Conservation (phyloP, 805 yeast genomes). For the Tetrapisispora pingtungensis region DNA sequence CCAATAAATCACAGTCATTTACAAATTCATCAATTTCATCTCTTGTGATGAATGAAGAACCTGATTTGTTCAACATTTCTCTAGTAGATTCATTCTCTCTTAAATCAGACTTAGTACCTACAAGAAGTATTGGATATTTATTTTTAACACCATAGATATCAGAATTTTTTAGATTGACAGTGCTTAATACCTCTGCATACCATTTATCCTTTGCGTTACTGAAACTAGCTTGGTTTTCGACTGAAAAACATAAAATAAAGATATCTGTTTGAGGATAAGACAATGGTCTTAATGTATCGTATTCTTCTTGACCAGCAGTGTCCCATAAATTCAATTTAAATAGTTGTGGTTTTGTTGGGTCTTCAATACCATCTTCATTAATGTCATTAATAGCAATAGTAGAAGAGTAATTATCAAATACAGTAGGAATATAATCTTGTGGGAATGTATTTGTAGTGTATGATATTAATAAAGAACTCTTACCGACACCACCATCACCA, state of each 20-base stretch:
- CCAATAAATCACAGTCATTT: conserved; percentile 59
- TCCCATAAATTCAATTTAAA: conserved; percentile 87
- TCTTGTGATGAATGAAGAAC: conserved; percentile 49
- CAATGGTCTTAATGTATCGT: conserved; percentile 79
- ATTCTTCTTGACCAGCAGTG: conserved; percentile 92
- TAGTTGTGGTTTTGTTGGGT: conserved; percentile 37
- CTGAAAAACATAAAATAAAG: conserved; percentile 76
- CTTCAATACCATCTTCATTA: conserved; percentile 7
- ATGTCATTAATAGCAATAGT: conserved; percentile 47
- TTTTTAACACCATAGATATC: conserved; percentile 12
- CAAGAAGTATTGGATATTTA: conserved; percentile 45
- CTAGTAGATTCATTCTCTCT: conserved; percentile 73
- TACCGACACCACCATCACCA: conserved; percentile 94
- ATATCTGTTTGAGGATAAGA: conserved; percentile 90
- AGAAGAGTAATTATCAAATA: conserved; percentile 85
- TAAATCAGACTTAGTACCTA: conserved; percentile 84
- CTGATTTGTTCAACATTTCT: conserved; percentile 39
- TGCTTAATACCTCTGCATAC: conserved; percentile 82
- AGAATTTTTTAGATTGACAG: conserved; percentile 48
- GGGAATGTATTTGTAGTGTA: conserved; percentile 91
- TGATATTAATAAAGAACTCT: conserved; percentile 77
- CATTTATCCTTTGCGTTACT: conserved; percentile 72
- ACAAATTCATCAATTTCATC: conserved; percentile 61
- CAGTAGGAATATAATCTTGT: conserved; percentile 88
- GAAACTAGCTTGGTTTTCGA: conserved; percentile 71